These are phyloP conservation scores for Acanthamoeba royreba DNA, from an alignment of 208 protist genomes.

Conservation along the genomic window DNA sequence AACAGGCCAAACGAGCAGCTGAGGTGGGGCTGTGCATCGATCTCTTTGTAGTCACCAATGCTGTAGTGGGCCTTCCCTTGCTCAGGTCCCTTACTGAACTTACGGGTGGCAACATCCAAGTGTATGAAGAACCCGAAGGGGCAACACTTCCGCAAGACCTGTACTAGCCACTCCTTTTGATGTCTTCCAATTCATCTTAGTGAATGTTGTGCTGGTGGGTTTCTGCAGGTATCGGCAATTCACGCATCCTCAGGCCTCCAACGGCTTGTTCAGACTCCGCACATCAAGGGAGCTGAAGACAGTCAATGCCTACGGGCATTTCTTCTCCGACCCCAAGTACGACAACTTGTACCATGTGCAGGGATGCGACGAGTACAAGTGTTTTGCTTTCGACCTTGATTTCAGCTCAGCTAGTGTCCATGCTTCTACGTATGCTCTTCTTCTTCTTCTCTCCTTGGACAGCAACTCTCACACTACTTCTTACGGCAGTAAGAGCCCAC, in stretches of 20 bases:
- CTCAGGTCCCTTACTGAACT: conserved; percentile 4
- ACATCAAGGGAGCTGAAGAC: conserved; percentile 22
- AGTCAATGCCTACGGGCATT: not conserved
- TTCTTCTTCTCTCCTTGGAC: not conserved
- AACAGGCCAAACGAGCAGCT: not conserved
- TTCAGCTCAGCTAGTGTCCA: not conserved
- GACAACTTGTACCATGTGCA: conserved; percentile 41
- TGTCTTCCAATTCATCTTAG: not conserved
- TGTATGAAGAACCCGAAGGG: not conserved
- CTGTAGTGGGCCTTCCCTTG: not conserved
- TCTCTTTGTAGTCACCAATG: conserved; percentile 43
- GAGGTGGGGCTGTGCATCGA: conserved; percentile 4
- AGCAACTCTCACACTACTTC: not conserved
- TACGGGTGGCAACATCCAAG: conserved; percentile 8
- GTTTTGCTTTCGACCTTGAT: conserved; percentile 49
- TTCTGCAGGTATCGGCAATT: conserved; percentile 35
- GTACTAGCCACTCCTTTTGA: not conserved
- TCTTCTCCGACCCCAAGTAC: conserved; percentile 25
- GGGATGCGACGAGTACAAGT: conserved; percentile 17
- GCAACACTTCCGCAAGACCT: conserved; percentile 31
- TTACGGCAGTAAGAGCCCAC: not conserved
- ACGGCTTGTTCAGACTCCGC: conserved; percentile 25
- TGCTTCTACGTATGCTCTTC: not conserved
- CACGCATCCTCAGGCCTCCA: not conserved
- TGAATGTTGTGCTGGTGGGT: not conserved